phyloP scores from a whole-genome alignment of 805 yeast species.

The Metschnikowia noctiluminum region DNA sequence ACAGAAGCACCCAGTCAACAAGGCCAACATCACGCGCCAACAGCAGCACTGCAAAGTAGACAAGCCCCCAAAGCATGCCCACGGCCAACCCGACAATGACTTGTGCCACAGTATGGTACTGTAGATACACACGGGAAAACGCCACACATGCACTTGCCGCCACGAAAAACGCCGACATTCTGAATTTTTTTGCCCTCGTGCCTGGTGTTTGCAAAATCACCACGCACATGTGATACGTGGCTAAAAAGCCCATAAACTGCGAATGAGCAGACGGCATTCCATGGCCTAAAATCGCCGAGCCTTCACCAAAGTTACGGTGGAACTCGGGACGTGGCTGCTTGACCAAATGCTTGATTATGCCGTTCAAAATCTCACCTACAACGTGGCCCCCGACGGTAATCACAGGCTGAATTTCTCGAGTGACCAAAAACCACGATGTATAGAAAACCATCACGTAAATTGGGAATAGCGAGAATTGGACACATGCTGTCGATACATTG shows the following conservation, averaged over 20 bases:
- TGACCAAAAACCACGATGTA: conserved; percentile 75
- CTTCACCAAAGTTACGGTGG: conserved; percentile 43
- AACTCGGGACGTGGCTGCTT: conserved; percentile 74
- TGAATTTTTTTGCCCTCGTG: conserved; percentile 14
- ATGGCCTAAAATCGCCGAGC: conserved; percentile 53
- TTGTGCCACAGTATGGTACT: conserved; percentile 73
- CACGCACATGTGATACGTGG: conserved; percentile 51
- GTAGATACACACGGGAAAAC: conserved; percentile 69
- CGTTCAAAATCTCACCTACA: conserved; percentile 68
- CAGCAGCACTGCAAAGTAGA: conserved; percentile 52
- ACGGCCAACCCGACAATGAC: conserved; percentile 67
- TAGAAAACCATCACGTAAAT: conserved; percentile 74
- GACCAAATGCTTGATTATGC: conserved; percentile 57
- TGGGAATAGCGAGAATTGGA: conserved; percentile 77
- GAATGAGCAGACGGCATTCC: conserved; percentile 99
- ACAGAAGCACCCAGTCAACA: conserved; percentile 57
- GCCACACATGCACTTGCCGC: conserved; percentile 45
- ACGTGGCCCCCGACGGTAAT: conserved; percentile 85
- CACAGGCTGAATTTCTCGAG: conserved; percentile 84
- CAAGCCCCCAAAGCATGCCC: conserved; percentile 59
- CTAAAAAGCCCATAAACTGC: conserved; percentile 88
- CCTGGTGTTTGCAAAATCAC: conserved; percentile 39
- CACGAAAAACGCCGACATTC: conserved; percentile 21
- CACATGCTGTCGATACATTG: conserved; percentile 54
- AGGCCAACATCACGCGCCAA: conserved; percentile 65